Evolutionary conservation across 306 rosid genomes (phyloP).

Genomic region (Castanea sativa): DNA sequence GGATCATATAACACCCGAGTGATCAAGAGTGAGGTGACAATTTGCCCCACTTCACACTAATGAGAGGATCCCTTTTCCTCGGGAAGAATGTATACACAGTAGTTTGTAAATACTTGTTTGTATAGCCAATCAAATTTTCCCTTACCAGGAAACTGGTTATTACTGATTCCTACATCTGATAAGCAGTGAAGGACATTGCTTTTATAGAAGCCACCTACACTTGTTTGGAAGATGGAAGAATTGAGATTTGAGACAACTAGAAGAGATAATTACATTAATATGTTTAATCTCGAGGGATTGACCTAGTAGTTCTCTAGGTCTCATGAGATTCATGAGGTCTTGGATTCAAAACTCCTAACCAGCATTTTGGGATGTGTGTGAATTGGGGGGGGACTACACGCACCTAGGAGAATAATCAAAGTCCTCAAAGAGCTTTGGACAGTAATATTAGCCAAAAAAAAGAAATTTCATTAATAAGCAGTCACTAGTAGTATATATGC

Average conservation of each 20-base stretch:
- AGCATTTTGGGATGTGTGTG: too few relatives aligned
- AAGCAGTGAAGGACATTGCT: conserved; percentile 22
- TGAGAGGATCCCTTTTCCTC: conserved; percentile 8
- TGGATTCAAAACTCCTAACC: too few relatives aligned
- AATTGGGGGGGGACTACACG: too few relatives aligned
- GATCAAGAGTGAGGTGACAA: conserved; percentile 62
- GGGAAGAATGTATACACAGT: conserved; percentile 19
- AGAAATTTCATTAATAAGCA: not conserved
- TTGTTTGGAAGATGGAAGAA: not conserved
- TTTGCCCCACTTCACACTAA: conserved; percentile 46
- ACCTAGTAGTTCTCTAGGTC: too few relatives aligned
- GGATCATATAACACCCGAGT: conserved; percentile 95
- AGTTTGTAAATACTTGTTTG: conserved; percentile 52
- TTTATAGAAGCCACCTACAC: conserved; percentile 28
- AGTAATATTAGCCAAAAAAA: too few relatives aligned
- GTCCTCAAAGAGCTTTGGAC: too few relatives aligned
- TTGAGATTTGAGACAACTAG: not conserved
- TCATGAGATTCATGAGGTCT: too few relatives aligned
- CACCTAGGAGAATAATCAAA: too few relatives aligned
- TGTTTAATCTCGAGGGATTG: too few relatives aligned
- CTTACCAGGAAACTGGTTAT: conserved; percentile 29
- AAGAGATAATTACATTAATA: too few relatives aligned
- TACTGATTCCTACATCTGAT: conserved; percentile 17
- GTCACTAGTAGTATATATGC: not conserved
- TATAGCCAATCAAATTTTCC: conserved; percentile 62